Percentiles rank a stretch among this genome's conserved stretches.
Conservation (phyloP, 176 grass and related monocot species). For the Elymus sibiricus region DNA sequence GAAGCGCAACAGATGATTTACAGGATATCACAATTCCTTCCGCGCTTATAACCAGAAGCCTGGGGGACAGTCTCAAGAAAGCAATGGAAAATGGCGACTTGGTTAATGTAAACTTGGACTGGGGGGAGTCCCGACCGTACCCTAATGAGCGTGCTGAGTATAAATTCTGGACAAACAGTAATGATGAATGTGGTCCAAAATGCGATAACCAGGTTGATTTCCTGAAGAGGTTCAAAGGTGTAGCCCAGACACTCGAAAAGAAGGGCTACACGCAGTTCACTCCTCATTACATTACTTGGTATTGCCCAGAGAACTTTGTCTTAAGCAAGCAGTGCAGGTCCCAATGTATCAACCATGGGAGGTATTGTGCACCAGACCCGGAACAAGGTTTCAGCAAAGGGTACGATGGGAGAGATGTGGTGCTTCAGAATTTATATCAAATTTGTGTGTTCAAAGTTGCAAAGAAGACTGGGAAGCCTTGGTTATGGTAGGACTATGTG, state of each 20-base stretch:
- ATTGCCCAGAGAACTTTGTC: too few species aligned
- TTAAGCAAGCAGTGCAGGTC: too few species aligned
- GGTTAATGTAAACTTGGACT: conserved; percentile 88
- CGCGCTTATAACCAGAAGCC: conserved; percentile 62
- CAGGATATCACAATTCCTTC: conserved; percentile 50
- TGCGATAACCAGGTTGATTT: conserved; percentile 4
- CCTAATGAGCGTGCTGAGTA: conserved; percentile 82
- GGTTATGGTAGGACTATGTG: conserved; percentile 94
- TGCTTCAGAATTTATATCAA: conserved; percentile 80
- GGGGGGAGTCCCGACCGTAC: conserved; percentile 78
- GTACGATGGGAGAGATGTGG: conserved; percentile 89
- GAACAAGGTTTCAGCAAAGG: conserved; percentile 87
- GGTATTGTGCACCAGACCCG: conserved; percentile 78
- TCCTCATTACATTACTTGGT: too few species aligned
- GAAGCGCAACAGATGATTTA: background rate
- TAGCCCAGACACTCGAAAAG: too few species aligned
- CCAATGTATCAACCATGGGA: conserved; percentile 74
- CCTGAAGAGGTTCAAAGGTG: too few species aligned
- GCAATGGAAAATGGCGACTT: conserved; percentile 59
- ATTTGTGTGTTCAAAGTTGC: conserved; percentile 66
- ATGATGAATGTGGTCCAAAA: conserved; percentile 86
- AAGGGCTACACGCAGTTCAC: too few species aligned
- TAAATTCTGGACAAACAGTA: conserved; percentile 85
- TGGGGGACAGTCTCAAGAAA: conserved; percentile 68
- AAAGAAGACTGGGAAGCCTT: conserved; percentile 68